Evolutionary conservation across 805 yeast genomes (phyloP), one percentile per base, ranked within the genome.

Genomic region (Kurtzmaniella cleridarum): DNA sequence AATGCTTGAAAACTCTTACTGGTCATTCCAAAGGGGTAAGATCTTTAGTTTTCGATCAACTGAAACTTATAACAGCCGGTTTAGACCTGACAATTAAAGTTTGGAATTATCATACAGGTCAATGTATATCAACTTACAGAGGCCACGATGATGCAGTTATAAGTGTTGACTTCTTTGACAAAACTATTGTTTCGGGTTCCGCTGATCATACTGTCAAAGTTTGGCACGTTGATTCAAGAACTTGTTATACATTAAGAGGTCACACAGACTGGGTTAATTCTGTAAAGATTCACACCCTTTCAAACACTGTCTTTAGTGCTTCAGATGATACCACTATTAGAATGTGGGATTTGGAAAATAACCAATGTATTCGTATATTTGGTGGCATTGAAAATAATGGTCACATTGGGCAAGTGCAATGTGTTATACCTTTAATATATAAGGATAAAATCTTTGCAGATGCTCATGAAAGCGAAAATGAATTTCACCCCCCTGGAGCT

Each of bases 71-170:
- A 32, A 86, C 96, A 1, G 97, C 96, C 10, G 90, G 96, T 1
- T 70, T 88, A 55, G 98, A 93, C 63, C 76, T 82, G 34, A 88
- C 96, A 0, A 88, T 93, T 45, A 82, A 90, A 50, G 95, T 93
- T 29, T 93, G 98, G 98, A 89, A 91, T 64, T 88, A 88, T 62
- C 82, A 84, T 47, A 88, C 95, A 0, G 98, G 98, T 28, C 84
- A 85, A 58, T 91, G 97, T 55, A 80, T 93, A 16, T 84, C 96
- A 6, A 90, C 98, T 0, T 89, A 93, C 61, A 71, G 91, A 30
- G 98, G 98, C 3, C 98, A 93, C 63, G 81, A 80, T 36, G 93
- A 84, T 53, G 80, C 87, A 36, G 95, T 93, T 3, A 70, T 84
- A 31, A 78, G 86, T 47, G 88, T 93, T 38, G 97, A 91, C 59